phyloP scores from a whole-genome alignment of 176 grass and related monocot species.

The Cenchrus americanus region DNA sequence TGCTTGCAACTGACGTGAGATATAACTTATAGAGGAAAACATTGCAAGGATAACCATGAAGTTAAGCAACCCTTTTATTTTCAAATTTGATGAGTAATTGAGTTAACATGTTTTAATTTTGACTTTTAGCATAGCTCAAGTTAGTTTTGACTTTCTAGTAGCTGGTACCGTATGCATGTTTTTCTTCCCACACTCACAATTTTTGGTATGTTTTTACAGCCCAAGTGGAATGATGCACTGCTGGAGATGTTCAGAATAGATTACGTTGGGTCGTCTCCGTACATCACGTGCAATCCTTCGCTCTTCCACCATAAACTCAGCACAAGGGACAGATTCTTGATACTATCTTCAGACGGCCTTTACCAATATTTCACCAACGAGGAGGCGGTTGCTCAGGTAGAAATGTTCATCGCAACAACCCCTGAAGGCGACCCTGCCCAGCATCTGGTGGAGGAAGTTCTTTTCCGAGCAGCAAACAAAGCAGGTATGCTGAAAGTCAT shows the following conservation, averaged over 20 bases:
- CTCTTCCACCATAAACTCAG: constrained; percentile 79
- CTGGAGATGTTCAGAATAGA: constrained; percentile 97
- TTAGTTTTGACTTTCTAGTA: neutral
- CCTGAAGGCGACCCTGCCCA: constrained; percentile 96
- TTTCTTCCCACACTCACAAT: constrained; percentile 9
- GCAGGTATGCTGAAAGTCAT: constrained; percentile 66
- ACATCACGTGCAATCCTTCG: constrained; percentile 88
- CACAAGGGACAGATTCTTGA: constrained; percentile 80
- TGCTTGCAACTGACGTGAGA: constrained; percentile 43
- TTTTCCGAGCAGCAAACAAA: constrained; percentile 92
- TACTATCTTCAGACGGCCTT: constrained; percentile 93
- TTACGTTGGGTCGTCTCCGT: constrained; percentile 74
- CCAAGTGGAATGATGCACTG: constrained; percentile 91
- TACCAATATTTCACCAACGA: constrained; percentile 99
- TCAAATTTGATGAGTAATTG: neutral
- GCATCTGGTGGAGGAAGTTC: constrained; percentile 90
- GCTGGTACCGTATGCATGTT: neutral
- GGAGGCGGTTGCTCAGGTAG: constrained; percentile 80
- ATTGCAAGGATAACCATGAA: neutral
- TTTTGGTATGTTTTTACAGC: constrained; percentile 56
- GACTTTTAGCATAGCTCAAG: neutral
- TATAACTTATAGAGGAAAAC: constrained; percentile 16
- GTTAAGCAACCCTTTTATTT: constrained; percentile 17
- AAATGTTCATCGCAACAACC: constrained; percentile 84
- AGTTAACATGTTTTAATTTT: constrained; percentile 18